Evolutionary conservation across 495 filamentous ascomycete genomes (phyloP), one percentile per base, ranked within the genome.

Genomic region (Podospora appendiculata): DNA sequence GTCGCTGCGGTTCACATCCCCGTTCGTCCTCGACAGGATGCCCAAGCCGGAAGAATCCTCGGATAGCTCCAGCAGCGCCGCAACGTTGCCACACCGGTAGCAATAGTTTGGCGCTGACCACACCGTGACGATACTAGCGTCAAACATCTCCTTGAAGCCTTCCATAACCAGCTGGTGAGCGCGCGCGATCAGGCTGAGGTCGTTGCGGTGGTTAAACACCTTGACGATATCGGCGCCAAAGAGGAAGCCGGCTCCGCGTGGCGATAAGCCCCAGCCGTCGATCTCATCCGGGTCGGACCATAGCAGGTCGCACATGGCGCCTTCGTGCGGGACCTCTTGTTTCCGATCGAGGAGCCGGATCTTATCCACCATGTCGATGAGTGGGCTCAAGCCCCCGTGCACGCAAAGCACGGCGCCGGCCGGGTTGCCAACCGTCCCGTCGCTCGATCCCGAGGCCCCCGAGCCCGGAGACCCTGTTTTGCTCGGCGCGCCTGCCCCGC

Each of bases 231-330:
- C 90, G 13, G 87, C 87, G 52, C 93, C 93, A 57, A 98, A 98
- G 25, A 98, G 78, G 74, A 96, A 98, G 12, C 93, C 93, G 0
- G 93, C 93, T 9, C 93, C 93, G 40, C 93, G 88, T 0, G 93
- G 93, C 16, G 89, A 95, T 11, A 97, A 70, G 1, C 93, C 93
- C 93, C 93, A 98, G 43, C 92, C 93, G 64, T 96, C 92, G 58
- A 98, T 96, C 58, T 97, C 93, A 67, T 98, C 93, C 1, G 93
- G 93, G 69, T 98, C 93, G 6, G 89, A 95, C 93, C 93, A 98
- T 12, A 98, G 78, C 6, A 98, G 75, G 71, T 98, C 93, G 67
- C 93, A 98, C 93, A 98, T 98, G 58, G 93, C 89, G 48, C 93
- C 93, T 74, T 98, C 93, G 68, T 98, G 93, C 0, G 93, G 93